Evolutionary conservation across 176 grass and related monocot genomes (phyloP), one percentile per base, ranked within the genome.

Genomic region (Panicum miliaceum): DNA sequence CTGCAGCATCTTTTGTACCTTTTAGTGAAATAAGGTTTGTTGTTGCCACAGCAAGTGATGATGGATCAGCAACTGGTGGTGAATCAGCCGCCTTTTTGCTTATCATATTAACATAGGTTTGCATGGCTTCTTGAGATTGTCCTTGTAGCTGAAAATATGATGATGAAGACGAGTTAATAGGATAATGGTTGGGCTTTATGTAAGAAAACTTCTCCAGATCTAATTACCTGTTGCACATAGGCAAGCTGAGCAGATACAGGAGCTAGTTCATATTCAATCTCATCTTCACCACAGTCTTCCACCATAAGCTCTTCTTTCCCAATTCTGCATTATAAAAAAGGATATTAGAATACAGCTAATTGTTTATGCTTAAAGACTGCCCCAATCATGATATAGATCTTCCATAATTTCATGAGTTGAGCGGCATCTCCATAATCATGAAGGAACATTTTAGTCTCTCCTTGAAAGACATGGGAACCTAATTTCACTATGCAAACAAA

Each of bases 281-380:
- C 91, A 46, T 92, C 87, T 60, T 95, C 89, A 14, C 66, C 82
- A 60, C 78, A 87, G 36, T 98, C 93, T 77, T 98, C 93, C 27
- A 85, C 83, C 96, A 98, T 89, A 79, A 95, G 84, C 60, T 90
- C 87, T 79, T 98, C 96, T 84, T 93, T 82, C n/a, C 91, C 89
- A 34, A 98, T 92, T 93, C 96, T 98, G 81, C 36, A 84, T 7
- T 71, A 60, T 43, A 65, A 67, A 70, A 43, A 69, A 47, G 14
- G 61, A 77, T 34, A 70, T 43, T 82, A 71, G 22, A 77, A 67
- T 77, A 16, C 45, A 83, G 42, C 68, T 26, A 47, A 36, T 3
- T 52, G 8, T 73, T 73, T 56, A 29, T 13, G 0, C 68, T 63
- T 70, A 75, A 75, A 57, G 18, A 71, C 37, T 75, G 51, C n/a